These are phyloP conservation scores for Penicillium canariense DNA, from an alignment of 495 filamentous ascomycete species.

Conservation along the genomic window DNA sequence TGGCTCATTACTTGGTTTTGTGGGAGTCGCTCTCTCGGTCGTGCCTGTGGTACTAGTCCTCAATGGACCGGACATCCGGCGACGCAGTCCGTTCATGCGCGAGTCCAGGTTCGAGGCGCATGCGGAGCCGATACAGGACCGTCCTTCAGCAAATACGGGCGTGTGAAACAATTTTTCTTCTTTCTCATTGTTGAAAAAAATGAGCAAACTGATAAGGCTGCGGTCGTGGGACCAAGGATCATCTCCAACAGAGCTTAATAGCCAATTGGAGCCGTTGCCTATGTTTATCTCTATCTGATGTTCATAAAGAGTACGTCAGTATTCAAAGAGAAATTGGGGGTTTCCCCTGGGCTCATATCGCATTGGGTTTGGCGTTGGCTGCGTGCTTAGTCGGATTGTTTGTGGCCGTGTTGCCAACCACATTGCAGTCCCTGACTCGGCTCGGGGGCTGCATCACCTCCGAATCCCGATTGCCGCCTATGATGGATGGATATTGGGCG, in stretches of 20 bases:
- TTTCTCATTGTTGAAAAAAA: background rate
- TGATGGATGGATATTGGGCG: slow-evolving; percentile 53
- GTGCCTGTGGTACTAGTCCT: slow-evolving; percentile 38
- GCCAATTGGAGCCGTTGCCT: slow-evolving; percentile 54
- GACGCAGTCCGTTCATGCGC: slow-evolving; percentile 38
- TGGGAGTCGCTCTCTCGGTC: slow-evolving; percentile 35
- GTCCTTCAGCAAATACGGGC: slow-evolving; percentile 10
- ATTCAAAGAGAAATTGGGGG: slow-evolving; percentile 53
- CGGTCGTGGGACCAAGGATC: too few species aligned
- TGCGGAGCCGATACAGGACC: slow-evolving; percentile 16
- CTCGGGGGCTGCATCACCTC: slow-evolving; percentile 23
- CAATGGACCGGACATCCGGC: slow-evolving; percentile 36
- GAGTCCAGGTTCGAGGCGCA: slow-evolving; percentile 28
- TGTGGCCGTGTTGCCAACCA: slow-evolving; percentile 34
- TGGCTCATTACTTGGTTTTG: slow-evolving; percentile 40
- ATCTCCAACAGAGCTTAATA: too few species aligned
- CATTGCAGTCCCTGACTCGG: slow-evolving; percentile 18
- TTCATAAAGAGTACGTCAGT: slow-evolving; percentile 60
- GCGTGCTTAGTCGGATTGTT: slow-evolving; percentile 42
- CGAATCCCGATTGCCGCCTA: slow-evolving; percentile 46
- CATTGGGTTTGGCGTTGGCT: slow-evolving; percentile 53
- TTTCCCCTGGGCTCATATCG: slow-evolving; percentile 54
- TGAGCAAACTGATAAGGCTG: too few species aligned
- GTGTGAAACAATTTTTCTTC: background rate
- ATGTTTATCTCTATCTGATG: slow-evolving; percentile 61